These are phyloP conservation scores for Nematocida minor DNA, from an alignment of 371 early-diverging fungal species.

Conservation along the genomic window DNA sequence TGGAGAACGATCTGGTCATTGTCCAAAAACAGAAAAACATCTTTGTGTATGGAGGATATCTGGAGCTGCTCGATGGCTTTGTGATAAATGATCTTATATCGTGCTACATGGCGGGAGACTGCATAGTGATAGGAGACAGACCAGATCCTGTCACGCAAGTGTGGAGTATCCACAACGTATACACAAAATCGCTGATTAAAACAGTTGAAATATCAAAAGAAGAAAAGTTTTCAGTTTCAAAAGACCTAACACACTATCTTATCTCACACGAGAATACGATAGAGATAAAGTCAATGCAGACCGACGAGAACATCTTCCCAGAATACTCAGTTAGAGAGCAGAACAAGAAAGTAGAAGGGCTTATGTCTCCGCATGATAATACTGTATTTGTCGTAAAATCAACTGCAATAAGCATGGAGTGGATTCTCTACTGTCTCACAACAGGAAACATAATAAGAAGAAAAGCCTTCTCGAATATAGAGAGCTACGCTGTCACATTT, in stretches of 20 bases:
- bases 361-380: constrained; percentile 25
- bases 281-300: not conserved
- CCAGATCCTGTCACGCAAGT: not conserved
- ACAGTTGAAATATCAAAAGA: not conserved
- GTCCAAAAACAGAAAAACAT: constrained; percentile 36
- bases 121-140: not conserved
- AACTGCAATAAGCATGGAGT: not conserved
- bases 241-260: constrained; percentile 2
- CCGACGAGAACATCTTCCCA: not conserved
- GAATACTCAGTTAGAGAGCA: not conserved
- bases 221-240: not conserved
- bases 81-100: constrained; percentile 1
- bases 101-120: not conserved
- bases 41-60: constrained; percentile 33
- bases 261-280: not conserved
- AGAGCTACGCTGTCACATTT: constrained; percentile 1
- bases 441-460: constrained; percentile 3
- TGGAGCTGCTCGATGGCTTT: constrained; percentile 40
- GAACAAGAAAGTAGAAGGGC: constrained; percentile 18
- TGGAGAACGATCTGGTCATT: constrained; percentile 10
- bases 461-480: constrained; percentile 22
- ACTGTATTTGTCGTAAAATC: constrained; percentile 1
- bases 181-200: constrained; percentile 15
- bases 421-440: not conserved
- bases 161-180: constrained; percentile 18